Evolutionary conservation across 805 yeast species (phyloP).

Genomic region (Yarrowia porcina): DNA sequence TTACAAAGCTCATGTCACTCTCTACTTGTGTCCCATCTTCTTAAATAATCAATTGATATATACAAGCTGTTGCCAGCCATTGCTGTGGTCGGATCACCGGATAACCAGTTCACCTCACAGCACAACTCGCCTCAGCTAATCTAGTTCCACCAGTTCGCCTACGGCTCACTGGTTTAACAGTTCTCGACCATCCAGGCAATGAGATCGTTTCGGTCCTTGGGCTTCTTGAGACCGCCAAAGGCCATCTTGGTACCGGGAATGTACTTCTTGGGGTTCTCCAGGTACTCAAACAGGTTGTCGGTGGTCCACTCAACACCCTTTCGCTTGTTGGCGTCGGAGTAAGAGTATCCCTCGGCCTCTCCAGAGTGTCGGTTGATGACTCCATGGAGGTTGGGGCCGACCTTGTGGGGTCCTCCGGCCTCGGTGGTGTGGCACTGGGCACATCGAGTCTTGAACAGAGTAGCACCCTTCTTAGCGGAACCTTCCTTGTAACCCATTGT

Average conservation of each 20-base stretch:
- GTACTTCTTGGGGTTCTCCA: slow-evolving; percentile 99
- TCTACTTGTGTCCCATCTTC: too few relatives aligned
- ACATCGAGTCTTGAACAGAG: slow-evolving; percentile 97
- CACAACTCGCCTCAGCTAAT: too few relatives aligned
- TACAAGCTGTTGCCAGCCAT: not conserved
- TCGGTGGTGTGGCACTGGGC: slow-evolving; percentile 98
- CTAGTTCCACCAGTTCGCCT: too few relatives aligned
- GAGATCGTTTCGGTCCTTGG: slow-evolving; percentile 97
- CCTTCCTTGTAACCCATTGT: slow-evolving; percentile 29
- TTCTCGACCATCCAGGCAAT: slow-evolving; percentile 69
- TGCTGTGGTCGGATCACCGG: too few relatives aligned
- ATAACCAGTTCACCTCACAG: too few relatives aligned
- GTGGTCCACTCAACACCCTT: slow-evolving; percentile 87
- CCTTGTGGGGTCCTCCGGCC: slow-evolving; percentile 95
- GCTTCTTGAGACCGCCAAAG: slow-evolving; percentile 98
- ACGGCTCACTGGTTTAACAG: too few relatives aligned
- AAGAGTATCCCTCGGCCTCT: slow-evolving; percentile 86
- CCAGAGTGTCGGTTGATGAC: slow-evolving; percentile 91
- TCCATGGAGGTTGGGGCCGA: slow-evolving; percentile 98
- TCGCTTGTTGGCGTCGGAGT: slow-evolving; percentile 97
- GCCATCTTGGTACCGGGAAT: slow-evolving; percentile 99
- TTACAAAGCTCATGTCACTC: too few relatives aligned
- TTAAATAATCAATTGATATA: not conserved
- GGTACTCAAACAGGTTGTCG: slow-evolving; percentile 88
- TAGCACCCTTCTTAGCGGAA: slow-evolving; percentile 91